phyloP scores from a whole-genome alignment of 129 eudicot species.

The Calendula officinalis region DNA sequence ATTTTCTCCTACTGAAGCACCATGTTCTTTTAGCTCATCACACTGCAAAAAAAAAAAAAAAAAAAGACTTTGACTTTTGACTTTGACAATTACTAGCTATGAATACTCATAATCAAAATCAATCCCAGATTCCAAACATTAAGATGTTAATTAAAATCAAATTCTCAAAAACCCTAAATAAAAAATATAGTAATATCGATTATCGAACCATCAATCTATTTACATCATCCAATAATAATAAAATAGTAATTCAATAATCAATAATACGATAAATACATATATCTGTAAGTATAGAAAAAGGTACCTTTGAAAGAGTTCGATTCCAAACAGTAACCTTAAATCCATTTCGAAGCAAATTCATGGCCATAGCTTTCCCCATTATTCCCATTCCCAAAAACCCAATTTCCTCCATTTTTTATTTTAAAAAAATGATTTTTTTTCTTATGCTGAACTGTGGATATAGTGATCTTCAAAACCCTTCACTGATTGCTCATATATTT shows the following conservation, averaged over 20 bases:
- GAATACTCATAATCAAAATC: not conserved
- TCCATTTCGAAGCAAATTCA: slow-evolving; percentile 86
- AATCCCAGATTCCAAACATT: not conserved
- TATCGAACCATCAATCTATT: slow-evolving; percentile 10
- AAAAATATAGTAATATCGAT: not conserved
- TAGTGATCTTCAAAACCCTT: slow-evolving; percentile 27
- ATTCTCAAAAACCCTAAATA: slow-evolving; percentile 1
- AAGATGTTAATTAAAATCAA: not conserved
- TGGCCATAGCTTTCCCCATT: slow-evolving; percentile 98
- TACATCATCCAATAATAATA: slow-evolving; percentile 4
- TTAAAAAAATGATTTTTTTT: not conserved
- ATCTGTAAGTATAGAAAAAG: not conserved
- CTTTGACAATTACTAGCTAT: not conserved
- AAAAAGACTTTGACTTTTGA: not conserved
- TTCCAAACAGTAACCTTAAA: slow-evolving; percentile 97
- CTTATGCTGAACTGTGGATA: not conserved
- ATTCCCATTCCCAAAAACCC: slow-evolving; percentile 98
- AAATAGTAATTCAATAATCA: slow-evolving; percentile 20
- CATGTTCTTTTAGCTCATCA: slow-evolving; percentile 83
- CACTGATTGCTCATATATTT: not conserved
- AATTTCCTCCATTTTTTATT: slow-evolving; percentile 63
- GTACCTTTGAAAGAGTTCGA: slow-evolving; percentile 94
- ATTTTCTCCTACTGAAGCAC: slow-evolving; percentile 76
- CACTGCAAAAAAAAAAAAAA: slow-evolving; percentile 45
- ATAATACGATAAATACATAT: not conserved